Base-by-base conservation (phyloP, 495 filamentous ascomycete species). In the Trichoderma asperelloides region DNA sequence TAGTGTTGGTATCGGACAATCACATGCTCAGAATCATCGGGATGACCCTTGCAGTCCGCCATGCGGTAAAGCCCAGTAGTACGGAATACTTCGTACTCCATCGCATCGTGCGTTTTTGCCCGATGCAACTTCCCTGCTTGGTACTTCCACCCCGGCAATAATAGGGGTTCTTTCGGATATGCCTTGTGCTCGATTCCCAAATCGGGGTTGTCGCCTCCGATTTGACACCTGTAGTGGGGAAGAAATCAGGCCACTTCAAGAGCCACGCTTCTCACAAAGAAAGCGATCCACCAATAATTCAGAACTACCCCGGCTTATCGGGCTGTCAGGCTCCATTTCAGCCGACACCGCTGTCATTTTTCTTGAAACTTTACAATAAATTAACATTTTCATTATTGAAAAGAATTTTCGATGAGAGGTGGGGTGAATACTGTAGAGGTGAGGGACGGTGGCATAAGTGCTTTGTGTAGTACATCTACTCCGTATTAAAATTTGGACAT, bases 221-320 rank as follows among this genome's bases (percentile, higher is more conserved):
- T 60, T 60, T 30, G 25, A 60, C 55, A 60, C 23, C 11, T 30
- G 55, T 30, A 13, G 27, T 13, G 55, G 55, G n/a, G 28, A 25
- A 60, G 55, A 60, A 60, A 60, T 60, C 55, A 60, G 55, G 25
- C 55, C 55, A 60, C 55, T 60, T 60, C 28, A 4, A 18, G 27
- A 18, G 55, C 18, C 47, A 51, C 23, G 18, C 21, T 21, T 21
- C 21, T 51, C 1, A 60, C 55, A 18, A 18, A 37, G 33, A 37
- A 37, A 4, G 33, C 23, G 11, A 60, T 30, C 55, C 55, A 60
- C 55, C n/a, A 28, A 18, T 18, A 18, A 25, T 60, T 21, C 55
- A 27, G 2, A 15, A 25, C 55, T 25, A 28, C 55, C 33, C 33
- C 33, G 33, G 33, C 33, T 37, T 2, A 37, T 37, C 33, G 33